phyloP scores from a whole-genome alignment of 129 eudicot genomes.

The Ambrosia artemisiifolia region DNA sequence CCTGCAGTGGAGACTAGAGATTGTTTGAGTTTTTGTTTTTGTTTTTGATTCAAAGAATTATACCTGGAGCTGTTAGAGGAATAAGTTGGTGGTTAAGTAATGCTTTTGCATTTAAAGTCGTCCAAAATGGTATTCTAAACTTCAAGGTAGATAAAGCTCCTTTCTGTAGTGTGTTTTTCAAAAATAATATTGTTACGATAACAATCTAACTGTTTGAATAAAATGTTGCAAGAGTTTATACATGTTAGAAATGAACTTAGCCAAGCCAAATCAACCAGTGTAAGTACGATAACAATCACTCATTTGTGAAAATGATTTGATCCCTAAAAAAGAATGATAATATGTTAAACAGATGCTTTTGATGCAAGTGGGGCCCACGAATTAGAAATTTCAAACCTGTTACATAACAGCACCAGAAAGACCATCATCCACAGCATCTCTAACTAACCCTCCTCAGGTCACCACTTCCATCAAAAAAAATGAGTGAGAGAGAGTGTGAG shows the following conservation, averaged over 20 bases:
- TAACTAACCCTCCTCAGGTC: too few species aligned
- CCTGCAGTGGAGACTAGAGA: neutral
- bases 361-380: neutral
- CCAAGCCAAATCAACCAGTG: neutral
- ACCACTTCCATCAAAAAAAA: too few species aligned
- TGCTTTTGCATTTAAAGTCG: slow-evolving; percentile 23
- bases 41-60: slow-evolving; percentile 9
- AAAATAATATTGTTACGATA: neutral
- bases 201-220: neutral
- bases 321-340: slow-evolving; percentile 40
- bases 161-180: neutral
- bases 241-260: neutral
- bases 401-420: slow-evolving; percentile 97
- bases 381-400: slow-evolving; percentile 50
- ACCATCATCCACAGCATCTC: too few species aligned
- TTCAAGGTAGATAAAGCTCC: slow-evolving; percentile 33
- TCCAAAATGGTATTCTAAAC: slow-evolving; percentile 14
- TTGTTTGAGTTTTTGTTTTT: neutral
- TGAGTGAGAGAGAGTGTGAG: too few species aligned
- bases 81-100: slow-evolving; percentile 41
- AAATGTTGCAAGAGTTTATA: neutral
- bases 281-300: slow-evolving; percentile 43
- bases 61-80: slow-evolving; percentile 64
- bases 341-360: neutral
- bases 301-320: slow-evolving; percentile 87